These are phyloP conservation scores for Coniferiporia weirii DNA, from an alignment of 1,284 basidiomycete species.

Conservation along the genomic window DNA sequence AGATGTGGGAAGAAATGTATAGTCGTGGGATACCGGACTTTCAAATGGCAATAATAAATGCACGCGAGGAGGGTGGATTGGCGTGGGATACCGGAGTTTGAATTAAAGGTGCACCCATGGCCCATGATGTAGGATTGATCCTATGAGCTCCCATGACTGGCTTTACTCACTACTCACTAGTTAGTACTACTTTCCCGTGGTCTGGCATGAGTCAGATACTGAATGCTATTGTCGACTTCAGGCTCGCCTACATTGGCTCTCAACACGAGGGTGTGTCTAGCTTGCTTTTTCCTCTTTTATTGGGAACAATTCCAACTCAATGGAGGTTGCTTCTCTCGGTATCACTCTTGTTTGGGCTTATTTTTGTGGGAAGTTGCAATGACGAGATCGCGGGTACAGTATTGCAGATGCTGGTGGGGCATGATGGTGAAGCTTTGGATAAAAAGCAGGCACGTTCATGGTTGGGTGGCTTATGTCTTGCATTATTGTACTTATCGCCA, in stretches of 20 bases:
- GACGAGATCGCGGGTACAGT: slow-evolving; percentile 91
- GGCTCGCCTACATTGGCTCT: slow-evolving; percentile 91
- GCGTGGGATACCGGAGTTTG: no score
- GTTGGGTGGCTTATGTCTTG: slow-evolving; percentile 87
- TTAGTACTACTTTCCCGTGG: no score
- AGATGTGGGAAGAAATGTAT: no score
- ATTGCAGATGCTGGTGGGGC: slow-evolving; percentile 89
- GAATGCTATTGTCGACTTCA: slow-evolving; percentile 88
- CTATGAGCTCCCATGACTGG: no score
- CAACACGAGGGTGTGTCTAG: slow-evolving; percentile 84
- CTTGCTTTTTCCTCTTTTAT: slow-evolving; percentile 74
- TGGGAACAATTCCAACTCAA: slow-evolving; percentile 75
- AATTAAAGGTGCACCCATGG: no score
- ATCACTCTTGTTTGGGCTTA: slow-evolving; percentile 87
- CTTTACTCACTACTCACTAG: no score
- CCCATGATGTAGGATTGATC: no score
- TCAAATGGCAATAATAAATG: no score
- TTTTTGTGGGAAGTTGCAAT: slow-evolving; percentile 94
- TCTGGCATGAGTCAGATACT: no score
- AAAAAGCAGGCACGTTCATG: slow-evolving; percentile 94
- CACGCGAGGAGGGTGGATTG: no score
- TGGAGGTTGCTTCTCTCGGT: slow-evolving; percentile 89
- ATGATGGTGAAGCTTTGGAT: slow-evolving; percentile 69
- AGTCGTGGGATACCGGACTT: no score
- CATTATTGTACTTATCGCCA: slow-evolving; percentile 82